phyloP scores from a whole-genome alignment of 2,329 filamentous ascomycete species.

The Paracamarosporium sp. region DNA sequence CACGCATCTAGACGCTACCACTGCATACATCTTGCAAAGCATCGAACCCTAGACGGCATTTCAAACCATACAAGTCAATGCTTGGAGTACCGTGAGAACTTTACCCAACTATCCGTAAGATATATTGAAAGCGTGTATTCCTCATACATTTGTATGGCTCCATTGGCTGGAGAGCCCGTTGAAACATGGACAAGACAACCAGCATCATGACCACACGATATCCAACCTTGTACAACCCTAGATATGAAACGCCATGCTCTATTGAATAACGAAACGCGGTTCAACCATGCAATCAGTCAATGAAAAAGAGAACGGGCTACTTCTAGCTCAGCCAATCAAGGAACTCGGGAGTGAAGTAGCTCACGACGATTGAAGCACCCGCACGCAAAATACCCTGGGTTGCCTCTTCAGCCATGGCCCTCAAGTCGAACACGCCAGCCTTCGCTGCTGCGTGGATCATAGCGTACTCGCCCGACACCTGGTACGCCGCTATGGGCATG shows the following conservation, averaged over 20 bases:
- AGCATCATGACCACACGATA: background rate
- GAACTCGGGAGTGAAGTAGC: slow-evolving; percentile 88
- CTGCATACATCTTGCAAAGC: background rate
- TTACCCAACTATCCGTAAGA: background rate
- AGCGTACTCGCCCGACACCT: slow-evolving; percentile 95
- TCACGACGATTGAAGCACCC: slow-evolving; percentile 90
- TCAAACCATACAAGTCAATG: background rate
- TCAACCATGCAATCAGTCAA: background rate
- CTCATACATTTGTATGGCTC: background rate
- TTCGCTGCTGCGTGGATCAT: slow-evolving; percentile 98
- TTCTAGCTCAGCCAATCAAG: slow-evolving; percentile 64
- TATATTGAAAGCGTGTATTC: background rate
- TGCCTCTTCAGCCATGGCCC: slow-evolving; percentile 92
- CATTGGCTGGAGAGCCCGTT: background rate
- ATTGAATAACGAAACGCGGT: background rate
- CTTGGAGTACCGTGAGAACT: background rate
- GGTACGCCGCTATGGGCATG: slow-evolving; percentile 92
- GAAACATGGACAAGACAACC: background rate
- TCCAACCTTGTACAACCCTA: background rate
- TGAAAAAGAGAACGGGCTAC: background rate
- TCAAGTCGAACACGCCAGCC: slow-evolving; percentile 94
- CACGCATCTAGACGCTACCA: background rate
- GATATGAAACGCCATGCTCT: slow-evolving; percentile 16
- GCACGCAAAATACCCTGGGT: slow-evolving; percentile 92
- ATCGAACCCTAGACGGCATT: background rate